Evolutionary conservation across 352 stramenopile genomes (phyloP).

Genomic region (Phytophthora multivora): DNA sequence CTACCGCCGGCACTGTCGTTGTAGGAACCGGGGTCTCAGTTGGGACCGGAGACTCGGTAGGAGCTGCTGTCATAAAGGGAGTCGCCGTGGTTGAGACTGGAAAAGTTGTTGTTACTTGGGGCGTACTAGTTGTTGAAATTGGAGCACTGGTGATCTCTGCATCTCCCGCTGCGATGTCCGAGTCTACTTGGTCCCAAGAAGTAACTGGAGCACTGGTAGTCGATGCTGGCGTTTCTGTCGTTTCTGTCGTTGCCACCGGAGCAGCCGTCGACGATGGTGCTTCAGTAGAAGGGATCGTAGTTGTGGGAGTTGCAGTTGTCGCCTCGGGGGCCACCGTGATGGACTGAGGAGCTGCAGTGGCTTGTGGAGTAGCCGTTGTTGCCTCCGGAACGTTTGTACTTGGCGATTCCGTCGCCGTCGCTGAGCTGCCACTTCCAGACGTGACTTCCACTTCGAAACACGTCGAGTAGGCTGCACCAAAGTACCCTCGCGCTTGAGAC

Average conservation of each 20-base stretch:
- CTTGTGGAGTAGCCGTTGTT: slow-evolving; percentile 5
- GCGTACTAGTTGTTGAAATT: neutral
- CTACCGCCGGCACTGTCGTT: neutral
- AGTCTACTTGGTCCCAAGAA: slow-evolving; percentile 20
- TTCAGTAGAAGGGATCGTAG: neutral
- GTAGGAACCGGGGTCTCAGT: neutral
- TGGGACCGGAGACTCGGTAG: neutral
- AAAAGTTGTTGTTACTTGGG: too few relatives aligned
- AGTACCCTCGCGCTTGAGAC: slow-evolving; percentile 53
- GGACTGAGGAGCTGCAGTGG: neutral
- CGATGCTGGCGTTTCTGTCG: slow-evolving; percentile 2
- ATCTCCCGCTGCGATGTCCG: slow-evolving; percentile 4
- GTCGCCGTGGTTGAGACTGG: too few relatives aligned
- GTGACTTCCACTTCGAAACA: slow-evolving; percentile 73
- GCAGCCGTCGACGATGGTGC: neutral
- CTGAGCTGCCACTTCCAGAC: slow-evolving; percentile 1
- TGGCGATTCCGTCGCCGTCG: neutral
- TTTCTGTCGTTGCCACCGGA: slow-evolving; percentile 1
- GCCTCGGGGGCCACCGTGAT: neutral
- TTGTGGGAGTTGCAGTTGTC: slow-evolving; percentile 3
- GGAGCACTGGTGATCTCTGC: neutral
- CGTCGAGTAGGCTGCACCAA: slow-evolving; percentile 68
- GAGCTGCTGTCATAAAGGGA: neutral
- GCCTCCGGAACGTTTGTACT: neutral
- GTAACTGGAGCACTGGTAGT: slow-evolving; percentile 1